These are phyloP conservation scores for Podospora pseudoanserina DNA, from an alignment of 495 filamentous ascomycete species.

Conservation along the genomic window DNA sequence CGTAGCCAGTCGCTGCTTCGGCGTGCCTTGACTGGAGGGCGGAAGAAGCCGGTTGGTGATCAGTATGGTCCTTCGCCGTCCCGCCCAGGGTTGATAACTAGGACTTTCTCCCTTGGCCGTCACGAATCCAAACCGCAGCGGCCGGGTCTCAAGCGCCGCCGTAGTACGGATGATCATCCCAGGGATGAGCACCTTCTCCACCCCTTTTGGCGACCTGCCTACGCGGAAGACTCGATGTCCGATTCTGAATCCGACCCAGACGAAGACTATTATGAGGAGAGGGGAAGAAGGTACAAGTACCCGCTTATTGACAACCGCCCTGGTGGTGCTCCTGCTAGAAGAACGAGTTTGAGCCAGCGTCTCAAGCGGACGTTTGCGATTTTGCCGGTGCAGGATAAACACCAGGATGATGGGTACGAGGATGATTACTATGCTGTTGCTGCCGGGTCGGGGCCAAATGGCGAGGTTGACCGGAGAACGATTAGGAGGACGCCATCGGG, in stretches of 20 bases:
- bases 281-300: constrained; percentile 31
- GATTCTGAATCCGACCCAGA: constrained; percentile 41
- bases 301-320: constrained; percentile 44
- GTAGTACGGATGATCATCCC: constrained; percentile 36
- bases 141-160: constrained; percentile 30
- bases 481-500: constrained; percentile 49
- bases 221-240: constrained; percentile 57
- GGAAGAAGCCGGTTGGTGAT: constrained; percentile 37
- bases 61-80: constrained; percentile 44
- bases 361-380: constrained; percentile 53
- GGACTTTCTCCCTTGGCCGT: constrained; percentile 39
- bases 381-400: constrained; percentile 39
- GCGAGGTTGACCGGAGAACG: constrained; percentile 45
- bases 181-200: constrained; percentile 59
- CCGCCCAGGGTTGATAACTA: constrained; percentile 43
- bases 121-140: constrained; percentile 35
- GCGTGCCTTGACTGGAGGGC: constrained; percentile 53
- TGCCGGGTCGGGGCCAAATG: constrained; percentile 24
- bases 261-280: constrained; percentile 26
- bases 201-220: constrained; percentile 76
- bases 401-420: constrained; percentile 31
- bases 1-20: constrained; percentile 54
- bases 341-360: constrained; percentile 45
- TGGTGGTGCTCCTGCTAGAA: constrained; percentile 17
- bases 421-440: constrained; percentile 34